Evolutionary conservation across 2,329 filamentous ascomycete species (phyloP).

Genomic region (Claviceps maximensis): DNA sequence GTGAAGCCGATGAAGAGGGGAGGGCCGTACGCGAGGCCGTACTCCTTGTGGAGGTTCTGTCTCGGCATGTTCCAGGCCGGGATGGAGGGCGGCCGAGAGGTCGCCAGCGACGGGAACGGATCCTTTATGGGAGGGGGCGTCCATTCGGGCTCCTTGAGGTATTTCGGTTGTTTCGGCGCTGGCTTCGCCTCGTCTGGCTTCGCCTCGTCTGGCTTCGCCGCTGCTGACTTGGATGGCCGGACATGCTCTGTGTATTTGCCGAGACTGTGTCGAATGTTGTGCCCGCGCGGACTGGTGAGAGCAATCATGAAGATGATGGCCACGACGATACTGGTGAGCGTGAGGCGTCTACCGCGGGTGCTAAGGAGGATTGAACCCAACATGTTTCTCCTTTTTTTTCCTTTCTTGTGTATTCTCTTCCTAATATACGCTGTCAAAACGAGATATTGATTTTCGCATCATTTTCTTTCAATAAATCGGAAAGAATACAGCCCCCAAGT

Average conservation of each 20-base stretch:
- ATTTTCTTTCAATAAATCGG: too few relatives aligned
- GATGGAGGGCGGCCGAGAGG: conserved; percentile 24
- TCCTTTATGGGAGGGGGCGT: conserved; percentile 25
- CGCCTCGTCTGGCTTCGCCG: neutral
- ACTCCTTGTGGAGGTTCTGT: conserved; percentile 23
- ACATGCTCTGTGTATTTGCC: neutral
- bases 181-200: neutral
- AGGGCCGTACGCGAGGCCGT: conserved; percentile 25
- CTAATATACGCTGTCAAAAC: too few relatives aligned
- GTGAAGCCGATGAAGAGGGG: conserved; percentile 49
- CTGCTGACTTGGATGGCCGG: neutral
- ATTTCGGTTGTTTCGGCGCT: neutral
- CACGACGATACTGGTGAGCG: neutral
- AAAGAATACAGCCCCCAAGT: too few relatives aligned
- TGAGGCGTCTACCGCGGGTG: neutral
- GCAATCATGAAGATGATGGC: neutral
- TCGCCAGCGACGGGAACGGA: conserved; percentile 28
- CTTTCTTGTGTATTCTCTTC: too few relatives aligned
- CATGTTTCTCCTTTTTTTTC: neutral
- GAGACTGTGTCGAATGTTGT: neutral
- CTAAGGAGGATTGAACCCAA: neutral
- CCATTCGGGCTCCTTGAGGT: conserved; percentile 14
- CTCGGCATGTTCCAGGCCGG: conserved; percentile 30
- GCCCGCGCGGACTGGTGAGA: neutral
- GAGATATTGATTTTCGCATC: too few relatives aligned